Conservation (phyloP, 1,284 basidiomycete genomes). For the Cutaneotrichosporon mucoides region DNA sequence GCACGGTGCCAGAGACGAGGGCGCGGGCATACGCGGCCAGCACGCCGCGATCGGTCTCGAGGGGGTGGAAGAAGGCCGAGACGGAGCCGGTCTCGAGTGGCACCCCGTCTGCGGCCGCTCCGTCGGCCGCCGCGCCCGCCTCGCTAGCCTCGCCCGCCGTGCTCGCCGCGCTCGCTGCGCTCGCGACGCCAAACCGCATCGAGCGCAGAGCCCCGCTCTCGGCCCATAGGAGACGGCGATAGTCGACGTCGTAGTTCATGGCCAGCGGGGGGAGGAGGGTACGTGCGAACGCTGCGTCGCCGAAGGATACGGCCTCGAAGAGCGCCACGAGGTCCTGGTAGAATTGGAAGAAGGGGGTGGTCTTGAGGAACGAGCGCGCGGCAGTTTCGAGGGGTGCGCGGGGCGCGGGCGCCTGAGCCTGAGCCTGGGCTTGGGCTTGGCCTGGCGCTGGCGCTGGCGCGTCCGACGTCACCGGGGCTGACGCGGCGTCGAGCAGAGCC, state of each 20-base stretch:
- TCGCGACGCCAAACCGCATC: conserved; percentile 48
- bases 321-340: conserved; percentile 87
- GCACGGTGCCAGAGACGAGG: conserved; percentile 33
- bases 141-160: too few relatives aligned
- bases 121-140: too few relatives aligned
- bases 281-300: conserved; percentile 68
- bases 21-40: conserved; percentile 54
- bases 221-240: conserved; percentile 76
- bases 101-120: conserved; percentile 6
- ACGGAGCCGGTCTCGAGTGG: conserved; percentile 46
- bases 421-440: too few relatives aligned
- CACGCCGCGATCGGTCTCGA: conserved; percentile 65
- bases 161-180: not conserved
- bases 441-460: too few relatives aligned
- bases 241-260: conserved; percentile 69
- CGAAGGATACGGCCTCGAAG: conserved; percentile 87
- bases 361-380: conserved; percentile 61
- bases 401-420: too few relatives aligned
- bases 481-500: conserved; percentile 19
- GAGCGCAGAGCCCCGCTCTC: conserved; percentile 63
- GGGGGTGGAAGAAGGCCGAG: conserved; percentile 64
- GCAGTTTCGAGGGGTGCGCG: conserved; percentile 59
- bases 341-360: conserved; percentile 80
- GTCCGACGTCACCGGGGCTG: not conserved
- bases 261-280: conserved; percentile 73